Base-by-base conservation (phyloP, 306 rosid species). In the Vigna unguiculata region DNA sequence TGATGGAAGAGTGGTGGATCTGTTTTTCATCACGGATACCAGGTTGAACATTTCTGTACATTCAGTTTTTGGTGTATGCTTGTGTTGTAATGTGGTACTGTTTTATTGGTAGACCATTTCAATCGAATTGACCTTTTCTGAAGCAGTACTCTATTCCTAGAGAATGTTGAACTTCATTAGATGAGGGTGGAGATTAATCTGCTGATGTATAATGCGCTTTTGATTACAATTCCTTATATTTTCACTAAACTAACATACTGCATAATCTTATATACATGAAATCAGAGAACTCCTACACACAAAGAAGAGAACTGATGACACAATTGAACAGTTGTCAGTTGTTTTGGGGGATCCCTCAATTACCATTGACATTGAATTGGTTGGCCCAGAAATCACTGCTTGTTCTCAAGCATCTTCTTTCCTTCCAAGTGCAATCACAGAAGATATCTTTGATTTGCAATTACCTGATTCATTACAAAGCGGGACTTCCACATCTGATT, bases 241-340 rank as follows among this genome's bases (percentile, higher is more conserved):
- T 43, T 70, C 66, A 61, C 40, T 54, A 55, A 66, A 70, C 64
- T 46, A 63, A 72, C 34, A 46, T 45, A 51, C 43, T 61, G 30
- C 12, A 69, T 41, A 38, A 60, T 78, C 28, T 41, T 55, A 2
- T 51, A 51, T 51, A 21, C 63, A 4, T 78, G 4, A 22, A 22
- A 68, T 62, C 85, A 95, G 99, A 90, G 97, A 92, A 80, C 97
- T 88, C 46, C 77, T 95, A n/a, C 92, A 82, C 78, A 95, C 99
- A 34, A 49, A 75, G 60, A 80, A 85, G 80, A 88, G 99, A 81
- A 86, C 77, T 83, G 91, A 83, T 6, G 97, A 89, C 70, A 90
- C 90, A 8, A 71, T 48, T 11, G 84, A 84, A 48, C 85, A 69
- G 75, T 83, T 95, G 69, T 79, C 80, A 74, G 84, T 72, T 43